Conservation (phyloP, 805 yeast genomes). For the Yarrowia deformans region DNA sequence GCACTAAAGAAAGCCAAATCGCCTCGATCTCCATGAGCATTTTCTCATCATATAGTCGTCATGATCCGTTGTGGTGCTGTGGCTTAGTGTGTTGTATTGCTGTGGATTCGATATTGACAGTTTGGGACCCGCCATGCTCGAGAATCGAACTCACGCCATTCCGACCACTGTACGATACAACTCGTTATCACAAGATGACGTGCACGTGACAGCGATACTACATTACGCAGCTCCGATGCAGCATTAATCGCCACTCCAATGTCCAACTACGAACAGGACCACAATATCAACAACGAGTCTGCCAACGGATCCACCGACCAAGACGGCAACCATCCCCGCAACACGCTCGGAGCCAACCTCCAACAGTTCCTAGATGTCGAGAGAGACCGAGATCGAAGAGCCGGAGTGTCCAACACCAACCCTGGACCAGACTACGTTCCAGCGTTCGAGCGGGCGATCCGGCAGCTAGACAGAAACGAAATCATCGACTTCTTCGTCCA, state of each 20-base stretch:
- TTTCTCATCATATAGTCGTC: neutral
- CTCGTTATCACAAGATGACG: neutral
- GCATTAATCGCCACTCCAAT: conserved; percentile 25
- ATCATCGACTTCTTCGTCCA: conserved; percentile 34
- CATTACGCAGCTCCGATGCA: conserved; percentile 17
- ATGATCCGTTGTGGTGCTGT: neutral
- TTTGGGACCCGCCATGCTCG: too few relatives aligned
- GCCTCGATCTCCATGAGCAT: neutral
- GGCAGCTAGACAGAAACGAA: conserved; percentile 34
- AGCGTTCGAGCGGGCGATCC: conserved; percentile 35
- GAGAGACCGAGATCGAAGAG: conserved; percentile 27
- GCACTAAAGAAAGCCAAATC: conserved; percentile 9
- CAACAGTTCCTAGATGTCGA: conserved; percentile 28
- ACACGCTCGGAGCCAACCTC: conserved; percentile 36
- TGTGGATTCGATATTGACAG: too few relatives aligned
- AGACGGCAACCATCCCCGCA: conserved; percentile 17
- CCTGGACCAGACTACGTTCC: conserved; percentile 31
- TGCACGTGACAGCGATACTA: conserved; percentile 27
- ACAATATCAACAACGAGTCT: conserved; percentile 20
- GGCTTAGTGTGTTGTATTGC: neutral
- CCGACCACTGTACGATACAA: too few relatives aligned
- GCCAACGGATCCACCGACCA: conserved; percentile 10
- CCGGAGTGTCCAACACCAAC: conserved; percentile 12
- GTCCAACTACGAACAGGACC: conserved; percentile 39
- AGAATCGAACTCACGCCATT: conserved; percentile 10